Percentiles rank a stretch among this genome's conserved stretches.
Conservation (phyloP, 2,329 filamentous ascomycete species). For the Diatrype stigma region DNA sequence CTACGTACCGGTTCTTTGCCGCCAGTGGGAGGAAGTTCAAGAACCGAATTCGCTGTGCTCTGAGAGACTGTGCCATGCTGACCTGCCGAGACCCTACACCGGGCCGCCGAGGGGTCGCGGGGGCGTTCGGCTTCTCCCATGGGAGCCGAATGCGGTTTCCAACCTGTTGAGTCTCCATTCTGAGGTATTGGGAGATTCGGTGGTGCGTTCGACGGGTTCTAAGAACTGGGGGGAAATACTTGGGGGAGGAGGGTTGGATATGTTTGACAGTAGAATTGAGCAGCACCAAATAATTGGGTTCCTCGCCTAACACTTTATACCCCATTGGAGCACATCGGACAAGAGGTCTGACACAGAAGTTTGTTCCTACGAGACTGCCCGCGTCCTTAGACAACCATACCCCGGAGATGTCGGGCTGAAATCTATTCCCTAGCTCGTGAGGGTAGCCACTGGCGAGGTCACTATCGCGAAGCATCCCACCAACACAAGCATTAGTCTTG, state of each 20-base stretch:
- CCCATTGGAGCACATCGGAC: too few relatives aligned
- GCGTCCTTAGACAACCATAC: too few relatives aligned
- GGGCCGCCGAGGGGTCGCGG: neutral
- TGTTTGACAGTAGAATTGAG: too few relatives aligned
- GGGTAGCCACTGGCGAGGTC: neutral
- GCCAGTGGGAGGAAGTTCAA: neutral
- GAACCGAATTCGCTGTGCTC: neutral
- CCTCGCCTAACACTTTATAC: too few relatives aligned
- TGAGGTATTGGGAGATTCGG: neutral
- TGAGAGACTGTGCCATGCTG: neutral
- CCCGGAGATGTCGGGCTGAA: too few relatives aligned
- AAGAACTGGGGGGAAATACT: too few relatives aligned
- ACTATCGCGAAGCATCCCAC: neutral
- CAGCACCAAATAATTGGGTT: too few relatives aligned
- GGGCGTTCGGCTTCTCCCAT: neutral
- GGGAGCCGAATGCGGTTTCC: neutral
- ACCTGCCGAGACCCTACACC: neutral
- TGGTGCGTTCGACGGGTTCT: neutral
- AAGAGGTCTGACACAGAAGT: too few relatives aligned
- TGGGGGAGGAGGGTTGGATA: too few relatives aligned
- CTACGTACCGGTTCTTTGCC: neutral
- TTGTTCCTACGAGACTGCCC: too few relatives aligned
- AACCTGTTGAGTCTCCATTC: neutral
- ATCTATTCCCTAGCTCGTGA: too few relatives aligned
- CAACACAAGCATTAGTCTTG: neutral